A percentile compares a stretch with the other conserved stretches of the same genome.
Conservation (phyloP, 2,329 filamentous ascomycete species). For the Alternaria rosae region DNA sequence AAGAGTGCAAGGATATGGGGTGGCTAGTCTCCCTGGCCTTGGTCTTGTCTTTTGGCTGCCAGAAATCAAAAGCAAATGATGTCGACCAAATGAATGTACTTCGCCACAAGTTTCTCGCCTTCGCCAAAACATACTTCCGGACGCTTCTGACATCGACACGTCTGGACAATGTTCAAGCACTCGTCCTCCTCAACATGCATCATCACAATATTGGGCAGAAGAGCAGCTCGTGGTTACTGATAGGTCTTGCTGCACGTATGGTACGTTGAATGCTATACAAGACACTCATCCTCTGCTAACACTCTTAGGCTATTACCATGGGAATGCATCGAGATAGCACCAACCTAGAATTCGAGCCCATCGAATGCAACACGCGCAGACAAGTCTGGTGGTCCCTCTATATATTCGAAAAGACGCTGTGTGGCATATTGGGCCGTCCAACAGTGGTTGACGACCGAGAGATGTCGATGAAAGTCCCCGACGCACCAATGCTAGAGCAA, state of each 20-base stretch:
- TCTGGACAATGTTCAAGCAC: slow-evolving; percentile 53
- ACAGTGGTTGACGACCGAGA: slow-evolving; percentile 37
- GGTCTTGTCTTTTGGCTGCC: slow-evolving; percentile 53
- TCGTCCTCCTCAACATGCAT: slow-evolving; percentile 53
- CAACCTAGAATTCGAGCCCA: slow-evolving; percentile 48
- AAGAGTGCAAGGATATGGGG: slow-evolving; percentile 49
- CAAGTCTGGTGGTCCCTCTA: slow-evolving; percentile 40
- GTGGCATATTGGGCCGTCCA: slow-evolving; percentile 35
- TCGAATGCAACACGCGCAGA: slow-evolving; percentile 36
- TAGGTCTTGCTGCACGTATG: slow-evolving; percentile 53
- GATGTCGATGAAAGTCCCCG: slow-evolving; percentile 29
- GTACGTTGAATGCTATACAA: slow-evolving; percentile 11
- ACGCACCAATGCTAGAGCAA: slow-evolving; percentile 27
- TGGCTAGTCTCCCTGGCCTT: slow-evolving; percentile 54
- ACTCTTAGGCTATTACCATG: slow-evolving; percentile 50
- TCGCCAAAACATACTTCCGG: slow-evolving; percentile 47
- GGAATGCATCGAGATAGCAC: slow-evolving; percentile 55
- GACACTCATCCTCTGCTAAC: background rate
- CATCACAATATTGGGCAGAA: slow-evolving; percentile 54
- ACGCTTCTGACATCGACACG: slow-evolving; percentile 50
- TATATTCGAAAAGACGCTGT: slow-evolving; percentile 35
- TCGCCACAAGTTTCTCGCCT: slow-evolving; percentile 32
- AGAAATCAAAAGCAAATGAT: slow-evolving; percentile 47
- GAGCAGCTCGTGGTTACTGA: slow-evolving; percentile 52
- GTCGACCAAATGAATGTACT: slow-evolving; percentile 26